A percentile compares a stretch with the other conserved stretches of the same genome.
These are phyloP conservation scores for Elaeagnus macrophylla DNA, from an alignment of 306 rosid species.

Conservation along the genomic window DNA sequence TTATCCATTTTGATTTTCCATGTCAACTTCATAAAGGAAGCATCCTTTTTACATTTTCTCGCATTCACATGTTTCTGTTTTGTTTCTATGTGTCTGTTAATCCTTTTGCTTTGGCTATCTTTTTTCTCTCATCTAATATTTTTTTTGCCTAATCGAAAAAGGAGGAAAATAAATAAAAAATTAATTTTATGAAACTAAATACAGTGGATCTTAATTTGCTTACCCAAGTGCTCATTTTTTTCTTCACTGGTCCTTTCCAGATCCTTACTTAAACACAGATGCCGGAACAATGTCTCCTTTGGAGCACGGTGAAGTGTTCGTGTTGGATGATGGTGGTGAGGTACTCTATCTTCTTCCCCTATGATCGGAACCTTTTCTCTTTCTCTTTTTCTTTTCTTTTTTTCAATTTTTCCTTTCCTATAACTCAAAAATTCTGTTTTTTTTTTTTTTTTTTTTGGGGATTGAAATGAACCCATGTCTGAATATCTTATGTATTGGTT, in stretches of 20 bases:
- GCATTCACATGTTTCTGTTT: no score
- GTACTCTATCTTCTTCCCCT: constrained; percentile 29
- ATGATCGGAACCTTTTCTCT: not conserved
- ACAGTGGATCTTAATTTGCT: not conserved
- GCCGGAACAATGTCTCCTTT: constrained; percentile 98
- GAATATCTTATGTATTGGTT: no score
- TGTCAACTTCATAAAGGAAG: no score
- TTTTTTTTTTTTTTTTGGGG: not conserved
- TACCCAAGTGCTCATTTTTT: not conserved
- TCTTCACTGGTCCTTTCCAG: constrained; percentile 29
- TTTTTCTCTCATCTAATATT: no score
- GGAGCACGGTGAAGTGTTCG: constrained; percentile 94
- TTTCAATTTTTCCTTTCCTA: not conserved
- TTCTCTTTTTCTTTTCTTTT: not conserved
- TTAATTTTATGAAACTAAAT: no score
- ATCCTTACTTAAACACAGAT: constrained; percentile 96
- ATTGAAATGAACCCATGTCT: no score
- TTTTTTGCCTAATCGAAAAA: no score
- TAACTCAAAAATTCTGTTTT: not conserved
- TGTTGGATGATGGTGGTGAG: constrained; percentile 96
- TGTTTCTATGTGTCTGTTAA: no score
- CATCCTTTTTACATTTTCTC: no score
- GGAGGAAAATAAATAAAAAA: no score
- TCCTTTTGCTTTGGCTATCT: no score
- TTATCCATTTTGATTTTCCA: no score